phyloP scores from a whole-genome alignment of 805 yeast genomes.

The Myxozyma vanderwaltii region DNA sequence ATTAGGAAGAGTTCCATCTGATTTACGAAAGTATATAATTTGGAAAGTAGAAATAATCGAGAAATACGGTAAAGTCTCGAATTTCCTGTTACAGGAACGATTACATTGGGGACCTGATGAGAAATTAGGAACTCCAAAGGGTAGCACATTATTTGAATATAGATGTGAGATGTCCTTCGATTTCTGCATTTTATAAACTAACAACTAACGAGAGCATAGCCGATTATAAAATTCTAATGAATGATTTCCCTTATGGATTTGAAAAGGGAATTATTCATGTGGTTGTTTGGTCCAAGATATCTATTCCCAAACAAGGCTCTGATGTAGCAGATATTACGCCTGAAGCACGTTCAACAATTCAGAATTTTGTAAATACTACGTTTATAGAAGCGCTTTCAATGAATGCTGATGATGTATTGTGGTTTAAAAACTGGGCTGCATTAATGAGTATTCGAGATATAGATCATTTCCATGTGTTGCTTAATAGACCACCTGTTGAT shows the following conservation, averaged over 20 bases:
- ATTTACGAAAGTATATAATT: slow-evolving; percentile 33
- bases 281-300: slow-evolving; percentile 61
- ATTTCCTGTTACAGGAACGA: slow-evolving; percentile 35
- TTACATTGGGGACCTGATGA: slow-evolving; percentile 39
- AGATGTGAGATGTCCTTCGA: slow-evolving; percentile 12
- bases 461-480: slow-evolving; percentile 59
- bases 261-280: slow-evolving; percentile 52
- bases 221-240: slow-evolving; percentile 49
- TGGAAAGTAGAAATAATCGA: slow-evolving; percentile 35
- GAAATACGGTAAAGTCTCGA: slow-evolving; percentile 37
- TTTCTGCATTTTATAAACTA: background rate
- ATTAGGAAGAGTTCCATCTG: slow-evolving; percentile 39
- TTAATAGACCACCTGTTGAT: slow-evolving; percentile 39
- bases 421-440: slow-evolving; percentile 63
- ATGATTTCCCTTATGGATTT: slow-evolving; percentile 60
- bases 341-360: slow-evolving; percentile 45
- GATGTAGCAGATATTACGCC: slow-evolving; percentile 45
- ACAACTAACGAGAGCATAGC: slow-evolving; percentile 9
- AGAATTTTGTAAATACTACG: slow-evolving; percentile 46
- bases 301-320: slow-evolving; percentile 42
- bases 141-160: slow-evolving; percentile 29
- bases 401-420: slow-evolving; percentile 45
- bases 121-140: slow-evolving; percentile 4
- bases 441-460: slow-evolving; percentile 57
- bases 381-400: slow-evolving; percentile 48